A percentile compares a stretch with the other conserved stretches of the same genome.
These are phyloP conservation scores for Penicillium cinerascens DNA, from an alignment of 495 filamentous ascomycete species.

Conservation along the genomic window DNA sequence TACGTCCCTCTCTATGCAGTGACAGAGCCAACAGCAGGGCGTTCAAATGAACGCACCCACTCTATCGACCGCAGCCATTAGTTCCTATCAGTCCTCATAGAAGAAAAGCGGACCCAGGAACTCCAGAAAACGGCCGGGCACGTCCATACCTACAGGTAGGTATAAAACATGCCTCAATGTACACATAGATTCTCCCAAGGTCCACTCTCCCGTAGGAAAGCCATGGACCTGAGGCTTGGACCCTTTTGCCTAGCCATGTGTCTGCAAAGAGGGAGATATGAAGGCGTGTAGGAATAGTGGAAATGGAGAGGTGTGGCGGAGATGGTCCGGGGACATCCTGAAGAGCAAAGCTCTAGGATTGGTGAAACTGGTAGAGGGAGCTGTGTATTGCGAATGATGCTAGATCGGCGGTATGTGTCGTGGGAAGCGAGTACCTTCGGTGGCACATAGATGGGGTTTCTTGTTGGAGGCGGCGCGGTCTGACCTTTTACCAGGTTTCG, in stretches of 20 bases:
- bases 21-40: no score
- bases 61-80: constrained; percentile 47
- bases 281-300: neutral
- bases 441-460: constrained; percentile 6
- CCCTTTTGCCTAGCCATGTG: constrained; percentile 23
- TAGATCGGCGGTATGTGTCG: neutral
- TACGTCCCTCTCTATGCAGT: neutral
- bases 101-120: constrained; percentile 42
- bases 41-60: neutral
- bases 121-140: constrained; percentile 39
- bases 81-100: constrained; percentile 45
- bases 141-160: constrained; percentile 16
- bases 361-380: neutral
- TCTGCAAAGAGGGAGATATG: constrained; percentile 16
- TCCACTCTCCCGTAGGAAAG: constrained; percentile 3
- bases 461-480: constrained; percentile 35
- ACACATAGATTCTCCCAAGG: constrained; percentile 4
- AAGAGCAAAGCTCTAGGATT: neutral
- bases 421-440: constrained; percentile 23
- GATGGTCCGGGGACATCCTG: neutral
- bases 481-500: constrained; percentile 63
- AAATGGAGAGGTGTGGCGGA: neutral
- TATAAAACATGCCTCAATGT: constrained; percentile 1
- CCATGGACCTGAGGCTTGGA: constrained; percentile 7
- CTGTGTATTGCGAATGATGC: neutral